Conservation (phyloP, 495 filamentous ascomycete genomes). For the Hyaloscypha bicolor region DNA sequence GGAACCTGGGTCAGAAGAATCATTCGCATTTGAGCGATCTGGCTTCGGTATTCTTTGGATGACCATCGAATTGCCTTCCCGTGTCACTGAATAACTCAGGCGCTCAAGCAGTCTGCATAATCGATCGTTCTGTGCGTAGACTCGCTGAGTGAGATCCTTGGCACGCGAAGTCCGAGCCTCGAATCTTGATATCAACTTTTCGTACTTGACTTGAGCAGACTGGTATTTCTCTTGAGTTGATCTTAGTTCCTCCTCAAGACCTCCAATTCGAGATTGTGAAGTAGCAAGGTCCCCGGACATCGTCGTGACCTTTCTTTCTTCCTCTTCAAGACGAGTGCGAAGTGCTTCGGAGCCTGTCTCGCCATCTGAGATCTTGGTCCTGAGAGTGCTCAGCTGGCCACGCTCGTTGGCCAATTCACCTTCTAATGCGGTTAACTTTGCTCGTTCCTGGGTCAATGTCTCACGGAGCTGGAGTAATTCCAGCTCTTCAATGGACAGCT, state of each 20-base stretch:
- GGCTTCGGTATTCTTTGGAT: slow-evolving; percentile 76
- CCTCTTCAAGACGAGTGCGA: slow-evolving; percentile 67
- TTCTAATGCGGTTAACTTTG: slow-evolving; percentile 57
- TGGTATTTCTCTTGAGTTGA: slow-evolving; percentile 60
- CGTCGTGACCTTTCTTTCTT: slow-evolving; percentile 62
- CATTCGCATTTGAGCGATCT: slow-evolving; percentile 53
- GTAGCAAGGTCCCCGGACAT: slow-evolving; percentile 68
- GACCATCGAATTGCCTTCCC: slow-evolving; percentile 70
- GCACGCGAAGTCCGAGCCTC: slow-evolving; percentile 67
- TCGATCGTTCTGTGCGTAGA: slow-evolving; percentile 77
- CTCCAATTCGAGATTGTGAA: slow-evolving; percentile 63
- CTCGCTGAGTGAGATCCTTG: slow-evolving; percentile 78
- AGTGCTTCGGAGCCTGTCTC: slow-evolving; percentile 79
- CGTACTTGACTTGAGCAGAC: slow-evolving; percentile 49
- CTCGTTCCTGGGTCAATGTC: slow-evolving; percentile 56
- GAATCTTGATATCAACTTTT: slow-evolving; percentile 51
- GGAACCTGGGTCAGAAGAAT: slow-evolving; percentile 63
- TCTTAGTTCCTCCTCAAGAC: slow-evolving; percentile 67
- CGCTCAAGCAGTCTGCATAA: slow-evolving; percentile 78
- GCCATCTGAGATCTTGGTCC: slow-evolving; percentile 70
- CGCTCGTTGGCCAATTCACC: slow-evolving; percentile 69
- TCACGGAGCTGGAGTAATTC: slow-evolving; percentile 47
- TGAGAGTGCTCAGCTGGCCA: slow-evolving; percentile 63
- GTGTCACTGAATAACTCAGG: slow-evolving; percentile 77
- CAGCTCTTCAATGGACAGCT: slow-evolving; percentile 48